A percentile compares a stretch with the other conserved stretches of the same genome.
Conservation (phyloP, 2,329 filamentous ascomycete species). For the Ceratocystis colombiana region DNA sequence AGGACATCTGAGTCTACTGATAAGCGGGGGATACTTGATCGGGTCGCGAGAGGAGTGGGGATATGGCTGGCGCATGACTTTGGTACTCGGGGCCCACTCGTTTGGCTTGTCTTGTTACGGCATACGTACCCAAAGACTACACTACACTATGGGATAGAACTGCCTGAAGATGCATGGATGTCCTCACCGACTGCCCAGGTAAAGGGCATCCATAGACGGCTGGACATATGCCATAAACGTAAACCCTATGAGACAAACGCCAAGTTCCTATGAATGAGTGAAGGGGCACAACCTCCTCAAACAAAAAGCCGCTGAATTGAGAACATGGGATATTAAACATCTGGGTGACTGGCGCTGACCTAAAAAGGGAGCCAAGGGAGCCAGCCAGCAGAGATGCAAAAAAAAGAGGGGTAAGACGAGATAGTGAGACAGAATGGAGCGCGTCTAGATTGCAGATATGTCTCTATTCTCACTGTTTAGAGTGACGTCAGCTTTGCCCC, state of each 20-base stretch:
- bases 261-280: neutral
- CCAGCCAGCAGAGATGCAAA: neutral
- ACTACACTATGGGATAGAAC: too few species aligned
- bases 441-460: neutral
- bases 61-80: too few species aligned
- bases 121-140: too few species aligned
- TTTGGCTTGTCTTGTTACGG: neutral
- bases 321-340: neutral
- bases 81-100: neutral
- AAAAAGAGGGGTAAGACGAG: conserved; percentile 6
- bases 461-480: neutral
- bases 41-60: too few species aligned
- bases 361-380: neutral
- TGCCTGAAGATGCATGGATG: too few species aligned
- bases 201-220: neutral
- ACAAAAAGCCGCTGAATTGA: neutral
- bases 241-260: neutral
- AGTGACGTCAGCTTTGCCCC: conserved; percentile 4
- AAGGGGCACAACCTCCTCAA: neutral
- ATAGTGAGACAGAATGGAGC: neutral
- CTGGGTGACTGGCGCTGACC: neutral
- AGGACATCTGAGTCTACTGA: too few species aligned
- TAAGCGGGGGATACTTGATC: too few species aligned
- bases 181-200: too few species aligned
- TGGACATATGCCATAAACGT: neutral